Base-by-base conservation (phyloP, 1,284 basidiomycete species). In the Ceratobasidium sp. region DNA sequence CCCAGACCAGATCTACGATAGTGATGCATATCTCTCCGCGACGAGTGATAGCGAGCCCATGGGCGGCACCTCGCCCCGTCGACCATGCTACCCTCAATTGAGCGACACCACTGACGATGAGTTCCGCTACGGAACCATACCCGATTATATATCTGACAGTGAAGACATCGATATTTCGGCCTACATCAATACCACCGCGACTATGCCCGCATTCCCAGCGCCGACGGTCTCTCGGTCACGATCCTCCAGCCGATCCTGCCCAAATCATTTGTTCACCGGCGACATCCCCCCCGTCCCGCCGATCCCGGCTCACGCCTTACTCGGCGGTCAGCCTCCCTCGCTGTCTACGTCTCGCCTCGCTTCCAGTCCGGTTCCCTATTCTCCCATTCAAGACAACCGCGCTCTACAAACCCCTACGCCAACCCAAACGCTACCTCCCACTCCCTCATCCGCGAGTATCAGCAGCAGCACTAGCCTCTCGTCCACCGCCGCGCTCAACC, bases 191-290 rank as follows among this genome's bases (percentile, higher is more conserved):
- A 60, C 75, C 0, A 77, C 75, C 6, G 26, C 75, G 2, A 26
- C 75, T 51, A 55, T 77, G 53, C 75, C 75, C 12, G 66, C 75
- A 12, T 26, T 68, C 15, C 75, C 75, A 26, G 12, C 55, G n/a
- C 75, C 75, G n/a, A 77, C 75, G 7, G 75, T 77, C n/a, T 77
- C 75, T 1, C 75, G 75, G 15, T 77, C 75, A 4, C 75, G 75
- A 20, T 77, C 75, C 9, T 77, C 75, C 18, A 77, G 75, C 33
- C 53, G 75, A 12, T 77, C 75, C 75, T 23, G 56, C 75, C 5
- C 33, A 33, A 7, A 66, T 23, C 18, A 33, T 15, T 49, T 56
- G n/a, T 18, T 58, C 6, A 33, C 20, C 13, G 23, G 26, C 28
- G 55, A 77, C n/a, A 40, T 69, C 10, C 75, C 75, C 9, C 75